Evolutionary conservation across 768 basidiomycete species (phyloP).

Genomic region (Podaxis carcinomalis): DNA sequence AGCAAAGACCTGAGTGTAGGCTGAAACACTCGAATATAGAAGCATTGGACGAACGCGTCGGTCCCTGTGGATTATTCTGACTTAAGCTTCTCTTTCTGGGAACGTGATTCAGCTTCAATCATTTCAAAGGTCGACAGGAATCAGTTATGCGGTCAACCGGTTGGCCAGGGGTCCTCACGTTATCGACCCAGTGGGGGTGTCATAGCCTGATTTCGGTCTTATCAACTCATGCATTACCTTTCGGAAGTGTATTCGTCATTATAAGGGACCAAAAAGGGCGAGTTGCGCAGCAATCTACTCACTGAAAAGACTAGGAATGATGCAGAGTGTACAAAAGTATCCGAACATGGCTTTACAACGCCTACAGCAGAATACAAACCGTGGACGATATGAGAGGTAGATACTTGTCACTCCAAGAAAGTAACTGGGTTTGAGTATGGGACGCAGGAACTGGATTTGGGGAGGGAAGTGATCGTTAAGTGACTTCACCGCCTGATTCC

Average conservation of each 20-base stretch:
- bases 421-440: not conserved
- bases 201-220: not conserved
- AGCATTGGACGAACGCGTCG: too few species aligned
- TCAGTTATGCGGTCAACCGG: too few species aligned
- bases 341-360: not conserved
- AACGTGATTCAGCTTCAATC: too few species aligned
- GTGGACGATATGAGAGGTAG: not conserved
- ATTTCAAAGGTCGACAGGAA: too few species aligned
- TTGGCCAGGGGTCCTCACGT: too few species aligned
- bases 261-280: not conserved
- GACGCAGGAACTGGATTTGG: not conserved
- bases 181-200: too few species aligned
- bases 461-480: not conserved
- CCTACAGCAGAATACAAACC: not conserved
- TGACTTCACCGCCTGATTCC: slow-evolving; percentile 73
- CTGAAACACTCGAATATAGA: too few species aligned
- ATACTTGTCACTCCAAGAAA: not conserved
- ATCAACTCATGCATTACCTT: not conserved
- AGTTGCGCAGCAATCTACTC: slow-evolving; percentile 3
- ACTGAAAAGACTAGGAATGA: not conserved
- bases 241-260: not conserved
- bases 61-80: too few species aligned
- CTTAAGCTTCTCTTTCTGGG: too few species aligned
- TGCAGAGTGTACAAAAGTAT: not conserved
- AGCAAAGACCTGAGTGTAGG: not conserved